Evolutionary conservation across 2,329 filamentous ascomycete genomes (phyloP).

Genomic region (Venturia nashicola): DNA sequence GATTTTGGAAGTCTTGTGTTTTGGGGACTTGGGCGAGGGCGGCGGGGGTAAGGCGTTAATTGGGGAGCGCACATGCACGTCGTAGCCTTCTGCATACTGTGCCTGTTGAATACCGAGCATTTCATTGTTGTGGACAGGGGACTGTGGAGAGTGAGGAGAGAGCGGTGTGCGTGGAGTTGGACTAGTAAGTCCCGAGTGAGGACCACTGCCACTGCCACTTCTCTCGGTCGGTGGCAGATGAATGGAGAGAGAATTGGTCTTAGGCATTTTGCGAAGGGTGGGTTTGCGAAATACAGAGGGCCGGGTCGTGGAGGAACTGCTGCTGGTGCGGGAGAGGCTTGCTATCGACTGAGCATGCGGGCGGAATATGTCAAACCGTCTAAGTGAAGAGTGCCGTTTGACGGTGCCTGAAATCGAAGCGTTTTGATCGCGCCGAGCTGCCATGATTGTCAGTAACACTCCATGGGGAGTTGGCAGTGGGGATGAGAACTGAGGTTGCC

Average conservation of each 20-base stretch:
- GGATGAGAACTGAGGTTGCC: background rate
- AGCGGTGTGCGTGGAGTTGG: constrained; percentile 6
- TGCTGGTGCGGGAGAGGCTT: constrained; percentile 1
- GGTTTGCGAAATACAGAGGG: background rate
- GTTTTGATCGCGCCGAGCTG: background rate
- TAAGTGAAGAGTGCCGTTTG: constrained; percentile 6
- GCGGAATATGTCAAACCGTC: constrained; percentile 7
- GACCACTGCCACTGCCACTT: background rate
- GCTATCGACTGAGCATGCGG: constrained; percentile 7
- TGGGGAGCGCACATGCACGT: constrained; percentile 8
- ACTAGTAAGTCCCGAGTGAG: background rate
- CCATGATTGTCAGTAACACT: background rate
- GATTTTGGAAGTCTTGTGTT: constrained; percentile 7
- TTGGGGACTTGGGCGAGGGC: constrained; percentile 10
- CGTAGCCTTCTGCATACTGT: constrained; percentile 9
- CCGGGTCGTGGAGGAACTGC: background rate
- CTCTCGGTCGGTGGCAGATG: background rate
- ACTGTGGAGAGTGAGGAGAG: constrained; percentile 4
- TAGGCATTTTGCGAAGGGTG: constrained; percentile 11
- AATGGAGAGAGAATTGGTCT: constrained; percentile 8
- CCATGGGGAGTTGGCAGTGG: background rate
- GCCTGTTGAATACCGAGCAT: background rate
- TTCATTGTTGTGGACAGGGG: background rate
- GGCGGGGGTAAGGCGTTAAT: constrained; percentile 9
- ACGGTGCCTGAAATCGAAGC: background rate